Base-by-base conservation (phyloP, 176 grass and related monocot species). In the Metroxylon sagu region DNA sequence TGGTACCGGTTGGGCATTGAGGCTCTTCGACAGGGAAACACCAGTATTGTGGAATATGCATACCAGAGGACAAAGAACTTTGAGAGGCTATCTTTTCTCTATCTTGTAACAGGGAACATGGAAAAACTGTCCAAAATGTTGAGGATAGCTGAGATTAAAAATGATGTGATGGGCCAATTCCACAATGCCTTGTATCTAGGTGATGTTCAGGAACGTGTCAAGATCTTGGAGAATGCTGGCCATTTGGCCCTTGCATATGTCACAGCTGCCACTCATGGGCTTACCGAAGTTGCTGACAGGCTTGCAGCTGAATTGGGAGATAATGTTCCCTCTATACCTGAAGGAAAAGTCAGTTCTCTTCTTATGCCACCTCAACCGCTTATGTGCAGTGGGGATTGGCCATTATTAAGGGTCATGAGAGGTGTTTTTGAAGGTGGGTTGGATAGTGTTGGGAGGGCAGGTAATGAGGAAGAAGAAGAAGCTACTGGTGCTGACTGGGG, bases 41-140 rank as follows among this genome's bases (percentile, higher is more conserved):
- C 87, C 23, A 87, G 82, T 68, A 95, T 95, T 64, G 85, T 95
- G 43, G 90, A 95, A 62, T 95, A 89, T 67, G 82, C 90, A 29
- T 95, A 95, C 71, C 85, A 95, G 31, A 79, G 79, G 17, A 95
- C 90, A 28, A 95, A 95, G 73, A 89, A 83, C 74, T 95, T 95
- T 73, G 90, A 95, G 14, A 89, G 90, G 73, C 77, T 95, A 65
- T 84, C 82, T 62, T 95, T 95, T 77, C 77, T 95, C 25, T 95
- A 95, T 84, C 79, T 89, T 29, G 72, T 95, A 55, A 95, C 85
- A 51, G 85, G 90, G 61, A 83, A 81, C 69, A 53, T 86, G 77
- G 90, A 83, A 29, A 95, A 89, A 62, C 73, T 95, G 52, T 79
- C 79, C 8, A 89, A 86, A 57, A 86, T 95, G 90, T 72, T 79